Evolutionary conservation across 495 filamentous ascomycete genomes (phyloP), one percentile per base, ranked within the genome.

Genomic region (Hyaloscypha bicolor): DNA sequence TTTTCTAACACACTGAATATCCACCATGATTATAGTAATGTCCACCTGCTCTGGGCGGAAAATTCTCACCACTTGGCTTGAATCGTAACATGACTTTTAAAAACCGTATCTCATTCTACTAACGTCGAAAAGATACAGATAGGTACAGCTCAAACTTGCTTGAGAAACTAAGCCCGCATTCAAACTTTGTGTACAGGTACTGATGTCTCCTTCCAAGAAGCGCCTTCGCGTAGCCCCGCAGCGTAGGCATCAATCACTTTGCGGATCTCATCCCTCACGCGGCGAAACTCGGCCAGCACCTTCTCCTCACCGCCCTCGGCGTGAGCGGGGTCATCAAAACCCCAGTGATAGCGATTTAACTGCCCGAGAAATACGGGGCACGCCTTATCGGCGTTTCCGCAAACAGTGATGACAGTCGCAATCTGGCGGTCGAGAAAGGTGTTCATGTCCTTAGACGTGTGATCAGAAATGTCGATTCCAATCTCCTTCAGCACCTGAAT

Each of bases 291-390:
- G 14, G 42, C 62, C 52, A 64, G 0, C 62, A 64, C 62, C 62
- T 55, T 3, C 48, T 64, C 62, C 45, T 64, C 62, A 30, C 62
- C 55, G 25, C 62, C 62, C 25, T 55, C 12, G 21, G 62, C 62
- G 62, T 64, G 62, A 4, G 62, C 62, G 19, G 62, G 62, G 62
- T 64, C 62, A 33, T 64, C 62, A 9, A 64, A 64, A 45, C 62
- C 62, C 62, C 62, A 64, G 48, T 64, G 62, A 33, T 64, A 5
- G 45, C 62, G 42, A 32, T 29, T 55, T 21, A 64, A 4, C 45
- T 64, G 62, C 31, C 62, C 62, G 19, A 45, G 62, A 55, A 12
- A 64, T 48, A 64, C 4, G 14, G 62, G 62, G 29, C 62, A 64
- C 16, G 31, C 62, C 45, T 64, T 42, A 22, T 64, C 62, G 21